Conservation (phyloP, 768 basidiomycete genomes). For the Imleria badia region DNA sequence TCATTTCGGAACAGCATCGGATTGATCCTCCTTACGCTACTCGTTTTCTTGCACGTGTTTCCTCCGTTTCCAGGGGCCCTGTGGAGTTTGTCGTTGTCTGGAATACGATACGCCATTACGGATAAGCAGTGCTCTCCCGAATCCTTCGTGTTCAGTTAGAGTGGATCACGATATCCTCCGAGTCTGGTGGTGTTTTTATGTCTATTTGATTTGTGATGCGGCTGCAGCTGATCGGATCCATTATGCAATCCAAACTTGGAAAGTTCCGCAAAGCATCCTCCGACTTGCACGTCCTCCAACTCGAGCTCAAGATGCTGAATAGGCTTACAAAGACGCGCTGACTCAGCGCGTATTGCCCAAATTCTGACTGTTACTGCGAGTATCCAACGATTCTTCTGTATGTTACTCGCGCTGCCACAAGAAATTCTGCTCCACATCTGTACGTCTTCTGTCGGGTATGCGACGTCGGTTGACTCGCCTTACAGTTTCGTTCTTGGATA, state of each 20-base stretch:
- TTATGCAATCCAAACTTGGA: constrained; percentile 4
- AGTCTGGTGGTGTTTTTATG: constrained; percentile 3
- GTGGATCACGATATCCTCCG: constrained; percentile 1
- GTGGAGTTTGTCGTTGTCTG: constrained; percentile 22
- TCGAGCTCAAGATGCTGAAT: not conserved
- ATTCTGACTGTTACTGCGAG: no score
- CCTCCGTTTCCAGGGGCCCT: constrained; percentile 4
- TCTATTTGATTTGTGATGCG: not conserved
- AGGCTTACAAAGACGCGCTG: constrained; percentile 15
- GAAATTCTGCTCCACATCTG: constrained; percentile 62
- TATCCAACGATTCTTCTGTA: not conserved
- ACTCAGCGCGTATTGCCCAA: constrained; percentile 5
- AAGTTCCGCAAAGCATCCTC: not conserved
- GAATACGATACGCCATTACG: constrained; percentile 18
- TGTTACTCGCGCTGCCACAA: constrained; percentile 44
- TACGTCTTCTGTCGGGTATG: constrained; percentile 28
- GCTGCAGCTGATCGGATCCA: not conserved
- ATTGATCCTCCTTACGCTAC: constrained; percentile 27
- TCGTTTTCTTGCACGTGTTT: constrained; percentile 23
- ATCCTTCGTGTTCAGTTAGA: constrained; percentile 6
- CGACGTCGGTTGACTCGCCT: not conserved
- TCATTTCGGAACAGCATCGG: constrained; percentile 26
- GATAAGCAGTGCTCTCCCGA: constrained; percentile 14
- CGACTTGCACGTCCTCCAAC: not conserved
- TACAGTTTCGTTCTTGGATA: constrained; percentile 67